Evolutionary conservation across 495 filamentous ascomycete species (phyloP).

Genomic region (Daldinia childiae): DNA sequence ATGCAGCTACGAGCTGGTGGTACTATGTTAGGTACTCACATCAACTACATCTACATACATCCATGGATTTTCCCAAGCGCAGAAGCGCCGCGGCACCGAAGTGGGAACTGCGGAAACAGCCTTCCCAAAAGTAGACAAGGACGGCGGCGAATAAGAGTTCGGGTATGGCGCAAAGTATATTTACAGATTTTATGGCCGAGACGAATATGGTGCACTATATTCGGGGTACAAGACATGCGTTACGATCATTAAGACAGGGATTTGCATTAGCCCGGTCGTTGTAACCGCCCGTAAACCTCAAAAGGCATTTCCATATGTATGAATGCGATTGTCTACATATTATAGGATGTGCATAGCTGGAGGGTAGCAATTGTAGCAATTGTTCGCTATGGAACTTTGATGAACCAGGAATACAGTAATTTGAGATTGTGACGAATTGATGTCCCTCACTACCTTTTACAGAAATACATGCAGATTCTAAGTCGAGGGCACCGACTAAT

Average conservation of each 20-base stretch:
- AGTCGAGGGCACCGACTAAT: constrained; percentile 12
- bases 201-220: constrained; percentile 19
- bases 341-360: constrained; percentile 8
- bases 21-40: neutral
- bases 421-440: constrained; percentile 7
- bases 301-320: neutral
- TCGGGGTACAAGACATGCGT: constrained; percentile 10
- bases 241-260: neutral
- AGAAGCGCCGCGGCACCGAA: constrained; percentile 30
- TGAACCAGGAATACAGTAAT: neutral
- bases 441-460: constrained; percentile 23
- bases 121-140: constrained; percentile 12
- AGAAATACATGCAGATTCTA: constrained; percentile 27
- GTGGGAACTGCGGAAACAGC: constrained; percentile 34
- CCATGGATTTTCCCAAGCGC: constrained; percentile 20
- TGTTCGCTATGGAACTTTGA: neutral
- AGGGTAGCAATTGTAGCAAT: neutral
- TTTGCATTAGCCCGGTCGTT: constrained; percentile 6
- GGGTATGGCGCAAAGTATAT: constrained; percentile 7
- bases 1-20: constrained; percentile 15
- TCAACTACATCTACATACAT: neutral
- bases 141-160: constrained; percentile 19
- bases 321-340: constrained; percentile 2
- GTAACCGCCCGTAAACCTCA: constrained; percentile 16
- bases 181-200: constrained; percentile 7